A percentile compares a stretch with the other conserved stretches of the same genome.
These are phyloP conservation scores for Cyclotella atomus DNA, from an alignment of 108 stramenopile genomes.

Conservation along the genomic window DNA sequence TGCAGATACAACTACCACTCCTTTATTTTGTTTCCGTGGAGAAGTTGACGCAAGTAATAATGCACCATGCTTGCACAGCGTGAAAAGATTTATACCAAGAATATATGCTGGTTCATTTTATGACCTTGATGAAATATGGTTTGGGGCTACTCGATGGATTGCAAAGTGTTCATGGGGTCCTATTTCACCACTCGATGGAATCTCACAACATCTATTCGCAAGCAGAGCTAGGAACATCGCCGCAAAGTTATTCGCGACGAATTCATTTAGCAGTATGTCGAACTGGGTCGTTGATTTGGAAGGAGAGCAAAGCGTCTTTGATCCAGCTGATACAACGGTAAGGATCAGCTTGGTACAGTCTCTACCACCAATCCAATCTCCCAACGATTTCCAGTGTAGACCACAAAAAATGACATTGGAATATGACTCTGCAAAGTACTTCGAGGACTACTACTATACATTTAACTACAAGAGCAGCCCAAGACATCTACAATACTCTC, in stretches of 20 bases:
- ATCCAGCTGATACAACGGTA: slow-evolving; percentile 20
- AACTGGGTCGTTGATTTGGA: slow-evolving; percentile 29
- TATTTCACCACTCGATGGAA: not conserved
- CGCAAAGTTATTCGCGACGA: not conserved
- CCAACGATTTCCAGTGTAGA: not conserved
- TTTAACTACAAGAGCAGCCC: not conserved
- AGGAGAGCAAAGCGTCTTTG: slow-evolving; percentile 37
- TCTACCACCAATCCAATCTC: not conserved
- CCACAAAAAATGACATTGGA: slow-evolving; percentile 30
- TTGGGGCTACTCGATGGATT: slow-evolving; percentile 48
- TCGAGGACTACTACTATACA: not conserved
- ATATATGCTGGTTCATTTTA: slow-evolving; percentile 37
- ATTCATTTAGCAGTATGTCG: not conserved
- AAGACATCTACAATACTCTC: slow-evolving; percentile 22
- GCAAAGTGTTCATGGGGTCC: slow-evolving; percentile 34
- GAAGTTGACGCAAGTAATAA: not conserved
- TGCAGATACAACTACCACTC: not conserved
- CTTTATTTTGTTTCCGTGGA: slow-evolving; percentile 8
- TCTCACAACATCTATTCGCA: not conserved
- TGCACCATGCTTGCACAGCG: not conserved
- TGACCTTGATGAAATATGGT: slow-evolving; percentile 51
- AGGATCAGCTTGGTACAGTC: slow-evolving; percentile 15
- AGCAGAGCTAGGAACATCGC: not conserved
- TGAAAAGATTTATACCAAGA: slow-evolving; percentile 14
- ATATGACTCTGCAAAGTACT: slow-evolving; percentile 44